phyloP scores from a whole-genome alignment of 2,329 filamentous ascomycete species.

The Trichoderma atrobrunneum region DNA sequence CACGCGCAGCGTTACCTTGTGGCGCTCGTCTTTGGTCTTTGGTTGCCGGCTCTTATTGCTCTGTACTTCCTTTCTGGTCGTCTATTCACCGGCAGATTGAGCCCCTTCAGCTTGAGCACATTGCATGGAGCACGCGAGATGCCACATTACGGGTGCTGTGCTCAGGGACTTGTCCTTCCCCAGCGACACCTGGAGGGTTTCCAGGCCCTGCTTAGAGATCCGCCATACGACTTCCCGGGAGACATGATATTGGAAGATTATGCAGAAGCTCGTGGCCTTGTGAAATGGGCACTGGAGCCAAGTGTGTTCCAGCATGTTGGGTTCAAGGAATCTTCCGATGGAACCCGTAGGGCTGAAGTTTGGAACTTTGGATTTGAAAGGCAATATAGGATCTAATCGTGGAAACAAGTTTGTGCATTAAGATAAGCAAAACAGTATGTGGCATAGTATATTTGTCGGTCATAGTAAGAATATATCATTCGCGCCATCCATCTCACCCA shows the following conservation, averaged over 20 bases:
- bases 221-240: slow-evolving; percentile 34
- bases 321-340: slow-evolving; percentile 31
- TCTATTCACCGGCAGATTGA: slow-evolving; percentile 28
- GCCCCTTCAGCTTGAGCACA: slow-evolving; percentile 19
- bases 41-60: slow-evolving; percentile 33
- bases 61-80: slow-evolving; percentile 33
- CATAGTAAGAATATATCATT: neutral
- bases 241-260: slow-evolving; percentile 38
- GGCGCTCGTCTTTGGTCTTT: slow-evolving; percentile 31
- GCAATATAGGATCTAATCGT: neutral
- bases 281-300: slow-evolving; percentile 38
- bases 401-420: neutral
- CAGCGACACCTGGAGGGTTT: slow-evolving; percentile 30
- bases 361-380: slow-evolving; percentile 39
- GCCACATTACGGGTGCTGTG: slow-evolving; percentile 39
- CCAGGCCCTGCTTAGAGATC: slow-evolving; percentile 28
- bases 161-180: slow-evolving; percentile 38
- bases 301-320: slow-evolving; percentile 40
- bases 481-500: neutral
- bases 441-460: neutral
- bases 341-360: slow-evolving; percentile 29
- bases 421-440: neutral
- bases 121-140: slow-evolving; percentile 32
- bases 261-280: slow-evolving; percentile 29
- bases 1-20: slow-evolving; percentile 27